Percentiles rank a stretch among this genome's conserved stretches.
phyloP scores from a whole-genome alignment of 805 yeast species.

The Aciculoconidium aculeatum region DNA sequence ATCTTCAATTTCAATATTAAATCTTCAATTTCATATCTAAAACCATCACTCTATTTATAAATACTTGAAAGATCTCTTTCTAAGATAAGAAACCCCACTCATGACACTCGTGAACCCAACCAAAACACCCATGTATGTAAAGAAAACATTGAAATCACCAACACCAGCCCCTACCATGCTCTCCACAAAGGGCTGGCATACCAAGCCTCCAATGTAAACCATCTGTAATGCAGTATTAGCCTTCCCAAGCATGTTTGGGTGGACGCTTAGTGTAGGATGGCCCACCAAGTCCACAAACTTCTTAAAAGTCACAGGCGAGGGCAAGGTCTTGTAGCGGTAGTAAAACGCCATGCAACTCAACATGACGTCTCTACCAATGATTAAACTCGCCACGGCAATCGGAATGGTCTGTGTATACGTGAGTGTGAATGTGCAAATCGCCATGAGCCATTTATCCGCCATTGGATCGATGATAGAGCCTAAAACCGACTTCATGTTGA shows the following conservation, averaged over 20 bases:
- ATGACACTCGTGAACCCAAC: conserved; percentile 58
- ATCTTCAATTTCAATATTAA: too few species aligned
- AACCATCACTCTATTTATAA: too few species aligned
- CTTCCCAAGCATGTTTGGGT: conserved; percentile 81
- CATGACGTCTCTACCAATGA: conserved; percentile 78
- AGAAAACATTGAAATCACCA: conserved; percentile 9
- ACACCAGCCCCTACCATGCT: conserved; percentile 10
- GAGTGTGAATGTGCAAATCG: conserved; percentile 73
- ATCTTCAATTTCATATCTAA: too few species aligned
- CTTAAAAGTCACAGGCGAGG: conserved; percentile 65
- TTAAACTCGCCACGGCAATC: conserved; percentile 50
- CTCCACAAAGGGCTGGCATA: conserved; percentile 29
- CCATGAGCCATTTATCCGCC: conserved; percentile 91
- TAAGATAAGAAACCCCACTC: conserved; percentile 76
- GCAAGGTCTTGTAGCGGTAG: conserved; percentile 66
- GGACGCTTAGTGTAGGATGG: conserved; percentile 78
- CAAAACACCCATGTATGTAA: conserved; percentile 20
- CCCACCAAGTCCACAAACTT: conserved; percentile 71
- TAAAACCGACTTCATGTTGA: conserved; percentile 67
- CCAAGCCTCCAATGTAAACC: conserved; percentile 64
- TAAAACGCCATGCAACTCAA: conserved; percentile 68
- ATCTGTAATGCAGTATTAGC: conserved; percentile 89
- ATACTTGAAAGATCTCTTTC: conserved; percentile 62
- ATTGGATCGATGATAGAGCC: conserved; percentile 93
- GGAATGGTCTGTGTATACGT: conserved; percentile 71